Evolutionary conservation across 352 stramenopile species (phyloP), one percentile per base, ranked within the genome.

Genomic region (Phytophthora melonis): DNA sequence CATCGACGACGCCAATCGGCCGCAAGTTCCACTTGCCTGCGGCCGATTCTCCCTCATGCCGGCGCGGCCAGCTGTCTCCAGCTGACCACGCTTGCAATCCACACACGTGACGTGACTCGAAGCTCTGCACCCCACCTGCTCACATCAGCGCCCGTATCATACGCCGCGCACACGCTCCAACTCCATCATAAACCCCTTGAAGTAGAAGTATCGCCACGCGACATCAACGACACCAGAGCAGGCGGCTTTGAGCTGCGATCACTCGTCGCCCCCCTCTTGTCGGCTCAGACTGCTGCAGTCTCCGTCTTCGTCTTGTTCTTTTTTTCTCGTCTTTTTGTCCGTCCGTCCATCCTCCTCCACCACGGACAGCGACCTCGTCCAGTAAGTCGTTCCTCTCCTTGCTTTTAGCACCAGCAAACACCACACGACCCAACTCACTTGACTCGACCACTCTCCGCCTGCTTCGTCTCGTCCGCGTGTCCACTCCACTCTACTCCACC

Each of bases 1-100:
- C 67, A 76, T 66, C 68, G 67, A 74, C 70, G 76, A 74, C 63
- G 62, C 19, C 65, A 66, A 78, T 62, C 68, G 23, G 21, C 72
- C 72, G 52, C 73, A 82, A 80, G 74, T 88, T 88, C 80, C 80
- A 78, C 60, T 78, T 86, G 80, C 80, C 61, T 75, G 66, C 66
- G 58, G 63, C 19, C 57, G 49, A 70, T 73, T 75, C 54, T 70
- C 66, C 73, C 64, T 60, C 41, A 47, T 74, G 70, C 65, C 67
- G 41, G 49, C 54, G 52, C 41, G 52, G 54, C 30, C 32, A 55
- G 25, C 68, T 39, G 43, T 19, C 23, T 7, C 1, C 56, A 69
- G 39, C 50, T 21, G 19, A 53, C 57, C 23, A 41, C 39, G 27
- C 52, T 68, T 45, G 30, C 63, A 74, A 21, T 75, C 64, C 50